These are phyloP conservation scores for Coemansia sp. DNA, from an alignment of 192 early-diverging fungal genomes.

Conservation along the genomic window DNA sequence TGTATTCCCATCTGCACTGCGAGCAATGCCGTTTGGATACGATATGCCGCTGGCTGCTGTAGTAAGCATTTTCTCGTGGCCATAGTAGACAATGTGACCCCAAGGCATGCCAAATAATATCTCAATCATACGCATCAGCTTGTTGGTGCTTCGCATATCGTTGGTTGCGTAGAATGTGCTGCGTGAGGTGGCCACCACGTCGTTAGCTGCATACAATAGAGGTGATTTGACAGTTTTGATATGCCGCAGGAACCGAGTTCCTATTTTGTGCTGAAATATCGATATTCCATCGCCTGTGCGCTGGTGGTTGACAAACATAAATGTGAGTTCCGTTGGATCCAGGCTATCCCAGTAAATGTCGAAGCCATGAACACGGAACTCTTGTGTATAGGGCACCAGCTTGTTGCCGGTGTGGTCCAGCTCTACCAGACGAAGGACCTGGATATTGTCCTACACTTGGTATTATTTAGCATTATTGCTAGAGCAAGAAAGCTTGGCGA, in stretches of 20 bases:
- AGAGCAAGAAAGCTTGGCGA: not conserved
- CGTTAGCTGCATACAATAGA: slow-evolving; percentile 57
- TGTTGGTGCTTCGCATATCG: slow-evolving; percentile 35
- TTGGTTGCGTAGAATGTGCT: slow-evolving; percentile 61
- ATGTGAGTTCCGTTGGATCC: slow-evolving; percentile 48
- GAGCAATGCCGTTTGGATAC: slow-evolving; percentile 48
- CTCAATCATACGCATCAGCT: slow-evolving; percentile 42
- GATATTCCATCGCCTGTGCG: slow-evolving; percentile 54
- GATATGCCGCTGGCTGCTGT: slow-evolving; percentile 24
- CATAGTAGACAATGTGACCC: slow-evolving; percentile 42
- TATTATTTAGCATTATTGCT: not conserved
- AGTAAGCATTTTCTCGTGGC: slow-evolving; percentile 18
- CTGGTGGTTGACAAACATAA: slow-evolving; percentile 63
- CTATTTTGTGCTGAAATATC: slow-evolving; percentile 55
- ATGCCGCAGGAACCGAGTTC: slow-evolving; percentile 41
- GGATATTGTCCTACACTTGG: slow-evolving; percentile 44
- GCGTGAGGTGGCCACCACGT: slow-evolving; percentile 56
- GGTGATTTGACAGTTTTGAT: slow-evolving; percentile 56
- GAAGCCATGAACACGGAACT: slow-evolving; percentile 56
- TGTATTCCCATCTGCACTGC: slow-evolving; percentile 21
- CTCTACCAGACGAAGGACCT: slow-evolving; percentile 39
- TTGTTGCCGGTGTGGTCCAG: slow-evolving; percentile 22
- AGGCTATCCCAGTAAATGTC: slow-evolving; percentile 50
- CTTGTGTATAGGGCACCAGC: slow-evolving; percentile 36
- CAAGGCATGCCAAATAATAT: slow-evolving; percentile 50